Conservation (phyloP, 2,329 filamentous ascomycete genomes). For the Raffaelea arxii region DNA sequence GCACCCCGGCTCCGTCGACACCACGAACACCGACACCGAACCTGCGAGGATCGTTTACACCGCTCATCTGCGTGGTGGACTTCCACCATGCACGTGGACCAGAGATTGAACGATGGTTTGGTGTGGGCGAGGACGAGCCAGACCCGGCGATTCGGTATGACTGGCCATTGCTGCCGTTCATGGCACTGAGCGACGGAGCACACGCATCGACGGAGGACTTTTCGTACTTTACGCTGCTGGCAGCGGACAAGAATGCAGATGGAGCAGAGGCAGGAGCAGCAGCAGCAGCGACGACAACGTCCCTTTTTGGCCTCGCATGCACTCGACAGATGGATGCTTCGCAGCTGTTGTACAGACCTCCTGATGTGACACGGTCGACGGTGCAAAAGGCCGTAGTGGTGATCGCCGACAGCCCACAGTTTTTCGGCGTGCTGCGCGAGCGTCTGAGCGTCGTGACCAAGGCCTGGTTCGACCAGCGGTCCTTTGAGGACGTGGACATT, state of each 20-base stretch:
- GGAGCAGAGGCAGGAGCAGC: neutral
- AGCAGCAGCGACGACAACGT: constrained; percentile 55
- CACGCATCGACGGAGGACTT: constrained; percentile 96
- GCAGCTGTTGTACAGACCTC: constrained; percentile 64
- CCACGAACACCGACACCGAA: constrained; percentile 16
- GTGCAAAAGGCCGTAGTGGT: constrained; percentile 98
- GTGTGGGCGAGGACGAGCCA: constrained; percentile 52
- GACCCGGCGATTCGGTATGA: constrained; percentile 79
- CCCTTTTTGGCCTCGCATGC: constrained; percentile 92
- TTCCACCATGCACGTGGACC: constrained; percentile 83
- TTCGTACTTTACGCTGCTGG: constrained; percentile 90
- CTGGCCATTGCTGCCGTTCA: constrained; percentile 88
- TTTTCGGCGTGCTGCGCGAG: constrained; percentile 84
- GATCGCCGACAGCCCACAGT: constrained; percentile 81
- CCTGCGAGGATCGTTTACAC: constrained; percentile 41
- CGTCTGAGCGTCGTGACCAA: constrained; percentile 82
- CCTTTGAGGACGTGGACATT: constrained; percentile 89
- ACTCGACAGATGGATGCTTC: constrained; percentile 82
- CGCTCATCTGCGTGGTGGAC: constrained; percentile 70
- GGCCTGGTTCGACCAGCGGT: constrained; percentile 91
- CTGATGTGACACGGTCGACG: constrained; percentile 91
- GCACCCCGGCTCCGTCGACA: neutral
- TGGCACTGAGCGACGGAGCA: constrained; percentile 91
- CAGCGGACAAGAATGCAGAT: constrained; percentile 38
- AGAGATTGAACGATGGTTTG: constrained; percentile 90